phyloP scores from a whole-genome alignment of 2,329 filamentous ascomycete genomes.

The Pseudogymnoascus sp. region DNA sequence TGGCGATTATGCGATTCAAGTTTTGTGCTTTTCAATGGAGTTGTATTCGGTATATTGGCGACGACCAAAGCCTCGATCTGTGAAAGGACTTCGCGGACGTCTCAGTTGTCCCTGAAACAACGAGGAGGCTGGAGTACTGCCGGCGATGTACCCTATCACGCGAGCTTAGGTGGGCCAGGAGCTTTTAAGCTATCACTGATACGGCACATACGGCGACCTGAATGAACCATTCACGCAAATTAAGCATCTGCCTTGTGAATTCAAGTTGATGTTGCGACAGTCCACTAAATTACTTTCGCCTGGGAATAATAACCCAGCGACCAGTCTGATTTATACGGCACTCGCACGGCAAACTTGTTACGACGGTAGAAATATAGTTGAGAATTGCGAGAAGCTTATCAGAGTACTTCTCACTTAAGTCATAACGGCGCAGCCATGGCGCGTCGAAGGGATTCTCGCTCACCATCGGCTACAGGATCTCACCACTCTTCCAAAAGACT shows the following conservation, averaged over 20 bases:
- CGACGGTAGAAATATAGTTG: slow-evolving; percentile 13
- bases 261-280: slow-evolving; percentile 7
- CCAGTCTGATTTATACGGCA: neutral
- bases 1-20: slow-evolving; percentile 14
- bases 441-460: slow-evolving; percentile 60
- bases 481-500: slow-evolving; percentile 57
- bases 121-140: slow-evolving; percentile 6
- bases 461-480: slow-evolving; percentile 91
- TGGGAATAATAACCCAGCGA: neutral
- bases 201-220: neutral
- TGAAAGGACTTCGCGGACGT: neutral
- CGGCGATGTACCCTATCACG: slow-evolving; percentile 6
- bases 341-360: neutral
- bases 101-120: slow-evolving; percentile 7
- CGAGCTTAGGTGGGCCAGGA: neutral
- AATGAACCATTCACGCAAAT: neutral
- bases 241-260: slow-evolving; percentile 7
- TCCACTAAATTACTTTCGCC: neutral
- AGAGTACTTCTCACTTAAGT: slow-evolving; percentile 37
- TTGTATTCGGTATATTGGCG: neutral
- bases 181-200: neutral
- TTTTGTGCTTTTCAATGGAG: neutral
- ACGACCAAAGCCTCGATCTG: slow-evolving; percentile 1
- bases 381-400: slow-evolving; percentile 17
- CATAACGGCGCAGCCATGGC: slow-evolving; percentile 41